Conservation (phyloP, 2,329 filamentous ascomycete species). For the Purpureocillium takamizusanense region DNA sequence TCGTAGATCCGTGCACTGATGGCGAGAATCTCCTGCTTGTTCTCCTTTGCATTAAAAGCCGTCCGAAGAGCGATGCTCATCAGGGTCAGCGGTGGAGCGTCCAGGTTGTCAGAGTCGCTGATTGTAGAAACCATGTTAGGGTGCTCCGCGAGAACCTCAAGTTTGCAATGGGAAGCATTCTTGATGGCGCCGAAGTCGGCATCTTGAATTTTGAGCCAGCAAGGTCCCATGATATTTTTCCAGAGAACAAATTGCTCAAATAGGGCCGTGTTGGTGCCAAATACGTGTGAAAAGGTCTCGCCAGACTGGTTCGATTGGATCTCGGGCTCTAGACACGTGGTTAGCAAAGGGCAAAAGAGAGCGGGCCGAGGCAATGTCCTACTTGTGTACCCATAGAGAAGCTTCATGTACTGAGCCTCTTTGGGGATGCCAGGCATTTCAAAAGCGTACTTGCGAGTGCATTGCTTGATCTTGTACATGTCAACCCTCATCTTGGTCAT, state of each 20-base stretch:
- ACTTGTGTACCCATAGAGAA: constrained; percentile 91
- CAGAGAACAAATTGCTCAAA: constrained; percentile 98
- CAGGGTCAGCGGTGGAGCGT: constrained; percentile 81
- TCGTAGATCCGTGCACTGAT: constrained; percentile 91
- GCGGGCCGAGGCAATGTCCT: constrained; percentile 15
- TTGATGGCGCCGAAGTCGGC: constrained; percentile 77
- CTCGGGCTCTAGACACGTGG: constrained; percentile 42
- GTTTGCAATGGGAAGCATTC: constrained; percentile 94
- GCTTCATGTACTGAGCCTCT: constrained; percentile 84
- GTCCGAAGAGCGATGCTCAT: constrained; percentile 92
- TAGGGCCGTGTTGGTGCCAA: constrained; percentile 84
- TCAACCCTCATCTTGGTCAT: constrained; percentile 81
- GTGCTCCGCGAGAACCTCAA: constrained; percentile 75
- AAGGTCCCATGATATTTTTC: constrained; percentile 98
- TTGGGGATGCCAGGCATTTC: constrained; percentile 80
- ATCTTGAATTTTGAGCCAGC: constrained; percentile 86
- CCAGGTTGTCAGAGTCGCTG: constrained; percentile 69
- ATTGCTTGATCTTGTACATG: constrained; percentile 90
- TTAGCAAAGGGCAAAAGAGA: constrained; percentile 8
- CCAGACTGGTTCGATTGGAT: constrained; percentile 65
- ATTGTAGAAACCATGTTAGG: constrained; percentile 67
- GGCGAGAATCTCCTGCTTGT: constrained; percentile 91
- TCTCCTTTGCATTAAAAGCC: constrained; percentile 79
- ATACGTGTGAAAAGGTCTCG: constrained; percentile 88
- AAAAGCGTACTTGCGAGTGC: constrained; percentile 88